These are phyloP conservation scores for Berberis vulgaris DNA, from an alignment of 164 flowering plant genomes.

Conservation along the genomic window DNA sequence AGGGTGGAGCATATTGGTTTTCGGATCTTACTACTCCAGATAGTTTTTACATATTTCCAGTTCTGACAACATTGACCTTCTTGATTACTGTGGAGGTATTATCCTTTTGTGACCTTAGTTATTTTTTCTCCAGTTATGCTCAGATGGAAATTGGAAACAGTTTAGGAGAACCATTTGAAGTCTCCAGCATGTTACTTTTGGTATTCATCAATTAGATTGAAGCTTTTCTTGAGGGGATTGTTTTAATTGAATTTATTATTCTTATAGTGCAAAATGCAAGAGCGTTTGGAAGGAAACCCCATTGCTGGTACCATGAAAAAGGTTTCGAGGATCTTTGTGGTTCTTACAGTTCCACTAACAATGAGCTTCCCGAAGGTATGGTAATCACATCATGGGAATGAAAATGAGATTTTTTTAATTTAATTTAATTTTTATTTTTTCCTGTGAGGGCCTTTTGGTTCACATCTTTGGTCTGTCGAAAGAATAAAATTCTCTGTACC, in stretches of 20 bases:
- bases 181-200: no score
- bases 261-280: conserved; percentile 68
- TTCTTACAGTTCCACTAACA: conserved; percentile 67
- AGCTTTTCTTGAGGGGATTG: not conserved
- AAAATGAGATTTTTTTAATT: not conserved
- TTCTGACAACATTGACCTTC: conserved; percentile 58
- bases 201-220: no score
- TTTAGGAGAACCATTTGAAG: no score
- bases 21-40: conserved; percentile 81
- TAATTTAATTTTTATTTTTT: not conserved
- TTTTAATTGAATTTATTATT: not conserved
- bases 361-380: conserved; percentile 75
- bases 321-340: conserved; percentile 59
- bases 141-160: no score
- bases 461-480: no score
- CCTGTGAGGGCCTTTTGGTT: not conserved
- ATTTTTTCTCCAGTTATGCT: not conserved
- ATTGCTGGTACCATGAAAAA: conserved; percentile 65
- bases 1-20: conserved; percentile 85
- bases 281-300: conserved; percentile 95
- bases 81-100: conserved; percentile 78
- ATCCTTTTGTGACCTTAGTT: not conserved
- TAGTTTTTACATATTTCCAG: conserved; percentile 58
- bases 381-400: not conserved
- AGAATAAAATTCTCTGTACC: no score